phyloP scores from a whole-genome alignment of 2,329 filamentous ascomycete genomes.

The Aspergillus chevalieri region DNA sequence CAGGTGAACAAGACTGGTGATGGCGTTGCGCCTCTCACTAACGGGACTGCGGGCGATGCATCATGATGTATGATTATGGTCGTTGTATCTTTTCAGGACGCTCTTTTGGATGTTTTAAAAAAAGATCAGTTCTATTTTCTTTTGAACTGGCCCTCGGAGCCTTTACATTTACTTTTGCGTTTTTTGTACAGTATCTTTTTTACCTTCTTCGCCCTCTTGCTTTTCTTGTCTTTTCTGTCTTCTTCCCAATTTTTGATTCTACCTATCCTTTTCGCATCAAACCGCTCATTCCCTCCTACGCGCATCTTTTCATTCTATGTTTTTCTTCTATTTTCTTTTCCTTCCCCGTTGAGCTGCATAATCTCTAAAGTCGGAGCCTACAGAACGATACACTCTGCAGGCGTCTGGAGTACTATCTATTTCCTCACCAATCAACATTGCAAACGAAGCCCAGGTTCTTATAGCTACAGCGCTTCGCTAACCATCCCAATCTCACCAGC shows the following conservation, averaged over 20 bases:
- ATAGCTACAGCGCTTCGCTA: no score
- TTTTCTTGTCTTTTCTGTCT: slow-evolving; percentile 13
- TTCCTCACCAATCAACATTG: no score
- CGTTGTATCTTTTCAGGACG: neutral
- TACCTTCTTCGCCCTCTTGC: slow-evolving; percentile 4
- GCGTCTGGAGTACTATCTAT: no score
- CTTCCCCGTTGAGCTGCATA: neutral
- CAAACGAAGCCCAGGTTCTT: no score
- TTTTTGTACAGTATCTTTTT: slow-evolving; percentile 1
- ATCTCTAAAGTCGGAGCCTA: neutral
- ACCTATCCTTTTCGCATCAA: neutral
- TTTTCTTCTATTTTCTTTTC: neutral
- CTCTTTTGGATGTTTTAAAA: neutral
- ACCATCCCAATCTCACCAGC: no score
- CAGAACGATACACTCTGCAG: no score
- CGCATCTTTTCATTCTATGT: neutral
- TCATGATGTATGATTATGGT: slow-evolving; percentile 14
- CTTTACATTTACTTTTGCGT: slow-evolving; percentile 2
- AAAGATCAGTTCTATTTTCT: neutral
- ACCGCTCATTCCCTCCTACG: neutral
- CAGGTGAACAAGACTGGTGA: slow-evolving; percentile 25
- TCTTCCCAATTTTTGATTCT: slow-evolving; percentile 5
- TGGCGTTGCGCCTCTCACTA: slow-evolving; percentile 36
- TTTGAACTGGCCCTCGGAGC: neutral
- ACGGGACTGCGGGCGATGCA: slow-evolving; percentile 55